Base-by-base conservation (phyloP, 2,329 filamentous ascomycete species). In the Grosmannia huntii region DNA sequence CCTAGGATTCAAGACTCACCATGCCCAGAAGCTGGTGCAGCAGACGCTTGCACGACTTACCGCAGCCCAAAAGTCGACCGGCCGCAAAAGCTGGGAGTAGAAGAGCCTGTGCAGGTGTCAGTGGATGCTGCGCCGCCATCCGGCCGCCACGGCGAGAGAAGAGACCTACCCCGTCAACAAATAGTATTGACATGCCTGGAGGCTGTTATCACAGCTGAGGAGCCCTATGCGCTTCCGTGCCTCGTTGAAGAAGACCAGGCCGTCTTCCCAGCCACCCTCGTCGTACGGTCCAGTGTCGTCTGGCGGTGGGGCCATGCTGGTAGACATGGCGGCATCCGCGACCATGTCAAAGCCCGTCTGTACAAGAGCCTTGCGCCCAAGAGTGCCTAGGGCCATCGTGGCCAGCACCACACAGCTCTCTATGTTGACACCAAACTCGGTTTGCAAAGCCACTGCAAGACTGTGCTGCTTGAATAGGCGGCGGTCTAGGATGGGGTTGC, bases 161-260 rank as follows among this genome's bases (percentile, higher is more conserved):
- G 28, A 5, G 14, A 19, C 62, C 14, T 54, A 73, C 64, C 76
- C 77, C 4, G 72, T 75, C 5, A 80, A 67, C 60, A 80, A 70
- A 61, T 79, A 76, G 60, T 76, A 79, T 62, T 80, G 77, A 59
- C 75, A 78, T 38, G 73, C 73, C 62, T 76, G 75, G 5, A 80
- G 63, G 54, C 76, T 73, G 46, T 75, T 61, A 19, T 64, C 62
- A 25, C 54, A 52, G 46, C 44, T 50, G 4, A 64, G 60, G 9
- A 63, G 50, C 2, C 77, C 77, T 60, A 77, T 73, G 5, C 77
- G 72, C 59, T 73, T 74, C 21, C 77, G 73, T 7, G 76, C 76
- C 64, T 80, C 77, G 58, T 80, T 79, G 67, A 80, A 78, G 62
- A 80, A 80, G 28, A 72, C 74, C 46, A 80, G 62, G 0, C 77